Base-by-base conservation (phyloP, 208 protist genomes). In the Acanthamoeba royreba region DNA sequence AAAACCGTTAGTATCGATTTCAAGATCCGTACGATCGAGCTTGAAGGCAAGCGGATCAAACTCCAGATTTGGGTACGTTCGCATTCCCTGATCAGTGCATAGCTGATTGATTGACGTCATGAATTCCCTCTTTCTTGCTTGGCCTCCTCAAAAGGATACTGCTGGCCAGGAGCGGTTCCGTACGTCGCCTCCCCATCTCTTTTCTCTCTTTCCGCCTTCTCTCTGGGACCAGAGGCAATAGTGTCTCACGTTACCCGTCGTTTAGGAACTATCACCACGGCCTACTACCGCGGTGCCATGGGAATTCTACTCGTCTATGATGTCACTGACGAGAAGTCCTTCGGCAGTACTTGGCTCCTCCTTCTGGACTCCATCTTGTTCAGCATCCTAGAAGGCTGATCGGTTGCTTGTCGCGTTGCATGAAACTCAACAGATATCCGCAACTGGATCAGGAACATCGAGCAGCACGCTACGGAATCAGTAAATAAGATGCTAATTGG, bases 1-100 rank as follows among this genome's bases (percentile, higher is more conserved):
- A 13, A 58, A 58, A 58, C 49, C 22, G 13, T 22, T 33, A 97
- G 97, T 46, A 98, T 99, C 22, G 98, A 99, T 90, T 99, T 99
- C 45, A 99, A 99, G 96, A 99, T 99, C 95, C 97, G 98, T 83
- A 99, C 98, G 31, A 97, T 99, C 53, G 98, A 99, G 94, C 96
- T 99, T 19, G 98, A 99, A 85, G 98, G 98, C 55, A 99, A 99
- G 95, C 98, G 98, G 19, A 98, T 99, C 95, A 99, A 99, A 94
- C 97, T 99, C 22, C 99, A 99, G 96, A 99, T 99, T 1, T 92
- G 88, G 88, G n/a, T n/a, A n/a, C n/a, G n/a, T 61, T 61, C 25
- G 53, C 53, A 61, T 25, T 61, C 53, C 22, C 53, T 25, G 19
- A 19, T 25, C 25, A 25, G 53, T 61, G 53, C 53, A n/a, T n/a